Evolutionary conservation across 2,329 filamentous ascomycete genomes (phyloP).

Genomic region (Scedosporium apiospermum): DNA sequence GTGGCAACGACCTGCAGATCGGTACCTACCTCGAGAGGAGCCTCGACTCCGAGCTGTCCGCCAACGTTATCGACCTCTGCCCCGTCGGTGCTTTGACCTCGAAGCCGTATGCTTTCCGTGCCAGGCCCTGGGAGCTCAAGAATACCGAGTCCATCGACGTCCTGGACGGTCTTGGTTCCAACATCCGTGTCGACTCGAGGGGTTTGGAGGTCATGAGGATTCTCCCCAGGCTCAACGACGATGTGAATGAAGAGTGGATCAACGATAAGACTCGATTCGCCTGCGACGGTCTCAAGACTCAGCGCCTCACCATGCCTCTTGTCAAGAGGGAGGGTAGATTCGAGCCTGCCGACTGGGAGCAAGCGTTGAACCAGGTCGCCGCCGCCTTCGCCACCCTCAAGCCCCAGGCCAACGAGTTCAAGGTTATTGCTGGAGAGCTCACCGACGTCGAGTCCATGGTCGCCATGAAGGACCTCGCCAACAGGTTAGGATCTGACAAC

Average conservation of each 20-base stretch:
- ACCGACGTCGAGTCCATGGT: conserved; percentile 89
- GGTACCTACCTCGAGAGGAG: conserved; percentile 95
- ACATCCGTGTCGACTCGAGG: conserved; percentile 86
- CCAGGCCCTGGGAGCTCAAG: conserved; percentile 93
- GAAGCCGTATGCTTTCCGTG: conserved; percentile 96
- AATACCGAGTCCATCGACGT: conserved; percentile 95
- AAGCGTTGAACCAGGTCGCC: conserved; percentile 80
- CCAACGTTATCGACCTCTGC: conserved; percentile 96
- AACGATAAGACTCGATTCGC: conserved; percentile 97
- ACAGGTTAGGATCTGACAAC: conserved; percentile 94
- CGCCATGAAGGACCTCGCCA: conserved; percentile 93
- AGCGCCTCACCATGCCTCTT: conserved; percentile 86
- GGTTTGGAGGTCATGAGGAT: conserved; percentile 96
- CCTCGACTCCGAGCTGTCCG: conserved; percentile 88
- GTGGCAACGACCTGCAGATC: conserved; percentile 96
- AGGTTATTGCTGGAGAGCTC: conserved; percentile 83
- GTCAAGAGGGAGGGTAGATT: conserved; percentile 86
- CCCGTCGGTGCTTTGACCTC: conserved; percentile 93
- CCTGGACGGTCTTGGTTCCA: conserved; percentile 83
- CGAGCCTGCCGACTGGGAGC: conserved; percentile 88
- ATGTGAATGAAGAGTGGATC: conserved; percentile 99
- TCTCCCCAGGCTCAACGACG: conserved; percentile 86
- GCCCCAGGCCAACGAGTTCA: conserved; percentile 89
- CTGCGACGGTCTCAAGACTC: conserved; percentile 92
- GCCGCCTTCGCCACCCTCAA: conserved; percentile 70